These are phyloP conservation scores for Cladorrhinum sp. DNA, from an alignment of 2,329 filamentous ascomycete genomes.

Conservation along the genomic window DNA sequence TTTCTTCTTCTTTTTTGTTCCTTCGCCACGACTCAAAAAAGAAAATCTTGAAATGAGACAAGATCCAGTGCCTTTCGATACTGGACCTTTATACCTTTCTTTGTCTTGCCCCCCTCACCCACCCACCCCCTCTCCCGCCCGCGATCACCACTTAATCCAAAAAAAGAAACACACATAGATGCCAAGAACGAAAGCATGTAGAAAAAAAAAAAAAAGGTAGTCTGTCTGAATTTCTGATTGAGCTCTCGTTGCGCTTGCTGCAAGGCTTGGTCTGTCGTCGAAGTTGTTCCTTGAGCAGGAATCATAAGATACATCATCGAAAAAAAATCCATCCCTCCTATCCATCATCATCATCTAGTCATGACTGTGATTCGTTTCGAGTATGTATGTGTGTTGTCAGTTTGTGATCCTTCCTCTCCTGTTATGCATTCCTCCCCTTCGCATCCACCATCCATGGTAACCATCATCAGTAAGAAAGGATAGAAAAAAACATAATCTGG, in stretches of 20 bases:
- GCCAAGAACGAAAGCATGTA: not conserved
- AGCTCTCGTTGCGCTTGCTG: not conserved
- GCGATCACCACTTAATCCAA: not conserved
- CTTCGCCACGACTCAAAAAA: too few species aligned
- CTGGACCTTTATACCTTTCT: not conserved
- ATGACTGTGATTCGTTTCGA: not conserved
- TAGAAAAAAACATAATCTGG: constrained; percentile 21
- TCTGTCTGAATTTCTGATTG: not conserved
- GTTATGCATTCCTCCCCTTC: not conserved
- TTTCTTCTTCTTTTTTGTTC: too few species aligned
- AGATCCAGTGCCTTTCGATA: not conserved
- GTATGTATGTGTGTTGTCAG: not conserved
- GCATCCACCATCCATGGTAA: constrained; percentile 2
- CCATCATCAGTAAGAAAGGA: constrained; percentile 8
- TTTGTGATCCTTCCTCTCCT: not conserved
- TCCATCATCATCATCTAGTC: not conserved
- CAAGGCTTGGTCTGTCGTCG: not conserved
- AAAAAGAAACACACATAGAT: not conserved
- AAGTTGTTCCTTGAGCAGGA: not conserved
- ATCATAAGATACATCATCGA: not conserved
- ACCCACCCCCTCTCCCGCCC: not conserved
- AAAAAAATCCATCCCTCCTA: not conserved
- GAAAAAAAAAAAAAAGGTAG: not conserved
- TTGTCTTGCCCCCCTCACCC: not conserved
- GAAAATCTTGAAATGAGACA: not conserved